phyloP scores from a whole-genome alignment of 768 basidiomycete genomes.

The Obba rivulosa region DNA sequence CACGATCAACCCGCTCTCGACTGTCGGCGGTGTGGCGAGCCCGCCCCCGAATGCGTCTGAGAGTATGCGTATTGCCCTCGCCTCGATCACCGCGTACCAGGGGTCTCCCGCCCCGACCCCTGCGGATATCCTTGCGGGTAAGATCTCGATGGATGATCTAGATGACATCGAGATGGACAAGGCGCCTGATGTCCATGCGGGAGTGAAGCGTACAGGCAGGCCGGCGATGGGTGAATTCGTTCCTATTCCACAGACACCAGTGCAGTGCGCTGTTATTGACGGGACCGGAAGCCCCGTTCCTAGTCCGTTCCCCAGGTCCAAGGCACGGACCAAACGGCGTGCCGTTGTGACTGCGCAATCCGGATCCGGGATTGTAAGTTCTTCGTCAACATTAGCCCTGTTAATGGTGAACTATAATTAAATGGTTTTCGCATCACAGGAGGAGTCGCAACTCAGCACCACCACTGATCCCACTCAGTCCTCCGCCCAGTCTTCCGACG shows the following conservation, averaged over 20 bases:
- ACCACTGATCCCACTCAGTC: neutral
- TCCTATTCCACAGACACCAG: neutral
- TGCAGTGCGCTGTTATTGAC: conserved; percentile 9
- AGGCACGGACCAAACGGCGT: neutral
- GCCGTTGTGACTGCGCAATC: neutral
- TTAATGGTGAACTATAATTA: neutral
- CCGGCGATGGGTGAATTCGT: conserved; percentile 37
- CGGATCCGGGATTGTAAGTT: neutral
- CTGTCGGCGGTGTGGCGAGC: conserved; percentile 53
- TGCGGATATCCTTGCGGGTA: conserved; percentile 67
- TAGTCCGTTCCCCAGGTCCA: conserved; percentile 12
- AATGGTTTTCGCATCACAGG: neutral
- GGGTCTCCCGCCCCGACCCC: conserved; percentile 38
- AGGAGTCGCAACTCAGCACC: neutral
- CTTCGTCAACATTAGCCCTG: neutral
- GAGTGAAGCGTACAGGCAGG: conserved; percentile 9
- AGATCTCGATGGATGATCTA: conserved; percentile 37
- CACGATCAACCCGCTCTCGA: conserved; percentile 68
- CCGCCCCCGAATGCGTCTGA: conserved; percentile 15
- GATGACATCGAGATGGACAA: conserved; percentile 23
- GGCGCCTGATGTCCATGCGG: conserved; percentile 1
- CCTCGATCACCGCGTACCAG: conserved; percentile 23
- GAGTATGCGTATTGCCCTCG: conserved; percentile 21
- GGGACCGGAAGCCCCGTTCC: conserved; percentile 21
- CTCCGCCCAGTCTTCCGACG: conserved; percentile 31